These are phyloP conservation scores for Scleromitrula shiraiana DNA, from an alignment of 2,329 filamentous ascomycete genomes.

Conservation along the genomic window DNA sequence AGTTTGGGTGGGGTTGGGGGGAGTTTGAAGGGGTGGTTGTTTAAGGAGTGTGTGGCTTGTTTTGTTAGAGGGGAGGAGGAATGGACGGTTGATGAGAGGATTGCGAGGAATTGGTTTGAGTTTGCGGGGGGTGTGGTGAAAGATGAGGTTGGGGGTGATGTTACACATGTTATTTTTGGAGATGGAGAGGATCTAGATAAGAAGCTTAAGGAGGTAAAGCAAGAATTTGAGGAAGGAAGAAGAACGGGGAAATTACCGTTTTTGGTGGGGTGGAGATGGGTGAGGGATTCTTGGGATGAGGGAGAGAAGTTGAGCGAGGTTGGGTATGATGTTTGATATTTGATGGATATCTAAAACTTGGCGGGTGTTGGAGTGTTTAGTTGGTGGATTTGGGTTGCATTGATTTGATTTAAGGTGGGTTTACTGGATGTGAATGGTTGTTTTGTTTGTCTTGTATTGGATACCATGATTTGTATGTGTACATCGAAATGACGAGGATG, in stretches of 20 bases:
- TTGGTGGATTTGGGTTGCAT: no score
- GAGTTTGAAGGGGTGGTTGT: slow-evolving; percentile 44
- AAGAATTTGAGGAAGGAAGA: slow-evolving; percentile 32
- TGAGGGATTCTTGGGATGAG: slow-evolving; percentile 73
- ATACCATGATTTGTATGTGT: no score
- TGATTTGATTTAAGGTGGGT: no score
- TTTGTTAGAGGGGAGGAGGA: slow-evolving; percentile 20
- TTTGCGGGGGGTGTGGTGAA: slow-evolving; percentile 61
- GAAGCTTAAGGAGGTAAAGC: no score
- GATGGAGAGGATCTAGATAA: slow-evolving; percentile 35
- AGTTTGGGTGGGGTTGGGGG: slow-evolving; percentile 38
- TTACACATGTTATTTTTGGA: slow-evolving; percentile 68
- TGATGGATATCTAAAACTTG: no score
- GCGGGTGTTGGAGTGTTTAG: no score
- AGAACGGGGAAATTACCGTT: slow-evolving; percentile 46
- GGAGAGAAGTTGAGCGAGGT: slow-evolving; percentile 74
- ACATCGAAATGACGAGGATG: no score
- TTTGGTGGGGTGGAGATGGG: slow-evolving; percentile 63
- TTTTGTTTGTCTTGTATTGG: no score
- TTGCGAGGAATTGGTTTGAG: slow-evolving; percentile 48
- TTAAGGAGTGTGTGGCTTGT: slow-evolving; percentile 35
- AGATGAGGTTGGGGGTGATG: slow-evolving; percentile 25
- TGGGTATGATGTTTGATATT: no score
- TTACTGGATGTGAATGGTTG: no score
- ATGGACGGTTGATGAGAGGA: slow-evolving; percentile 30